Percentiles rank a stretch among this genome's conserved stretches.
Evolutionary conservation across 164 flowering plant genomes (phyloP).

Genomic region (Tetrastigma voinierianum): DNA sequence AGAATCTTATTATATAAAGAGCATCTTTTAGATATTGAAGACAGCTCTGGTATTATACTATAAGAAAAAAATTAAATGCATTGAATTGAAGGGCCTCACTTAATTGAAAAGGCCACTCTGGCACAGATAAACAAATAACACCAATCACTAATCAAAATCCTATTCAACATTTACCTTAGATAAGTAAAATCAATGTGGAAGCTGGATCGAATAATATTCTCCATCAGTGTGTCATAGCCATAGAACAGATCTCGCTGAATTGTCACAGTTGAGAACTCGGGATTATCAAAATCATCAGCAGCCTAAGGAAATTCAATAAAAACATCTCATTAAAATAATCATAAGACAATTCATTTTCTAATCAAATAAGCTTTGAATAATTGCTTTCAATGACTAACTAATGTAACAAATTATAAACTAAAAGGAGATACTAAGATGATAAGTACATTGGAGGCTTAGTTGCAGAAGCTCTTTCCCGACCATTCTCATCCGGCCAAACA

Average conservation of each 20-base stretch:
- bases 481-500: constrained; percentile 99
- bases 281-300: constrained; percentile 87
- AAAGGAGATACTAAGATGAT: not conserved
- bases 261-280: constrained; percentile 79
- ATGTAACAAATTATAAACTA: not conserved
- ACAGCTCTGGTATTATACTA: too few species aligned
- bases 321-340: not conserved
- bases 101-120: too few species aligned
- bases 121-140: not conserved
- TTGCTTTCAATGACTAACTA: too few species aligned
- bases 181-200: constrained; percentile 99
- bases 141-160: not conserved
- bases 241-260: constrained; percentile 93
- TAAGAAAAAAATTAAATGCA: too few species aligned
- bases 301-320: constrained; percentile 35
- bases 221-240: constrained; percentile 98
- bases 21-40: too few species aligned
- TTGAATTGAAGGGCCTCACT: too few species aligned
- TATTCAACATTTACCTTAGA: constrained; percentile 53
- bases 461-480: constrained; percentile 77
- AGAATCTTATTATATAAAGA: too few species aligned
- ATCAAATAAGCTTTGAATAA: not conserved
- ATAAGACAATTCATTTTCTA: not conserved
- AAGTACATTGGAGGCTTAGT: constrained; percentile 72
- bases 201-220: constrained; percentile 98